Base-by-base conservation (phyloP, 1,284 basidiomycete species). In the Microbotryum intermedium region DNA sequence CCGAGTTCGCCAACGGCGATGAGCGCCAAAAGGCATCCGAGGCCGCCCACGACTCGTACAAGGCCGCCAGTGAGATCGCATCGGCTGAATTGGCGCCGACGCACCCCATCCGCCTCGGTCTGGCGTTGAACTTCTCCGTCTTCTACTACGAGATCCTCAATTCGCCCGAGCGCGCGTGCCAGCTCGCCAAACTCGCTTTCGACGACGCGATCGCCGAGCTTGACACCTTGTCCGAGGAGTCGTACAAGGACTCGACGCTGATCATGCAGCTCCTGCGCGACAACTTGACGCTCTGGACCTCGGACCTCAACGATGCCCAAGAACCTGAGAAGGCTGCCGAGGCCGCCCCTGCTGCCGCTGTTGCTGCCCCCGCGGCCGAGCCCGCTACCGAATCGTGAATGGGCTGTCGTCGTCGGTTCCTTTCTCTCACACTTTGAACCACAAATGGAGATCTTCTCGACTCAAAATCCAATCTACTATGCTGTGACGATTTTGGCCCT, bases 111-210 rank as follows among this genome's bases (percentile, higher is more conserved):
- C 92, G 94, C 76, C 89, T 98, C 68, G 94, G 94, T 79, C 89
- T 98, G 61, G 95, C 94, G 53, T 83, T 98, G 75, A 98, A 98
- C 86, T 98, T 98, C 84, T 97, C 92, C 65, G 94, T 98, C 62
- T 98, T 98, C 84, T 98, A 98, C 86, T 98, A 97, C 81, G 95
- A 98, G 80, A 97, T 98, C 78, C 86, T 98, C 78, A 98, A 98
- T 86, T 90, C 87, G 76, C 94, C 94, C 72, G 94, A 97, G 79
- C 90, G 92, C 77, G 94, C 94, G 63, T 98, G 94, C 82, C 93
- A 97, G 77, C 89, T 97, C 72, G 94, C 94, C 77, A 98, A 98
- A 83, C 93, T 97, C 80, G 94, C 94, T 23, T 98, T 98, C 76
- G 94, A 98, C 73, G 95, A 98, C 78, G 95, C 95, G 58, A 98